Base-by-base conservation (phyloP, 2,329 filamentous ascomycete genomes). In the Colletotrichum musae region DNA sequence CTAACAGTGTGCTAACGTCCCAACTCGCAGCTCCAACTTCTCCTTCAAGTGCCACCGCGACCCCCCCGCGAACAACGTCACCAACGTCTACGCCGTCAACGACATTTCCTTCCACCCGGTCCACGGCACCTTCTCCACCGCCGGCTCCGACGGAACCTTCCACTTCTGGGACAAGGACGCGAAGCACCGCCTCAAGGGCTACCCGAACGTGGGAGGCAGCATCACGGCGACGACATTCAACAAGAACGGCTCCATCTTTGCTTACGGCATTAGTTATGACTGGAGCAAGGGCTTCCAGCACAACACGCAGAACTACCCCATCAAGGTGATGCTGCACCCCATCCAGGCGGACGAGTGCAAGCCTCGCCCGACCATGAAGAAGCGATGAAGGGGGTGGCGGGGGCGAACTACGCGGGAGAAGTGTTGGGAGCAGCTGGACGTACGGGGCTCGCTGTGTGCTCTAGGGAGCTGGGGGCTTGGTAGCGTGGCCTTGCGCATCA, bases 41-140 rank as follows among this genome's bases (percentile, higher is more conserved):
- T 97, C 94, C 50, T 99, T 99, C 90, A 98, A 98, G 83, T 99
- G 96, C 82, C 96, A 99, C 81, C 94, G 96, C 68, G 94, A 97
- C 75, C 89, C 90, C 5, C 89, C 93, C 1, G 83, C 90, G 66
- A 89, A 89, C 76, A 95, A 94, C 81, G 85, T 92, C 72, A 94
- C 93, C 75, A 96, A 95, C 77, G 96, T 98, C 75, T 96, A 95
- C 85, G 92, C 94, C 1, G 94, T 99, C 78, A 99, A 99, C 83
- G 92, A 94, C 74, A 99, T 99, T 80, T 97, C 94, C 26, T 98
- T 98, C 90, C 96, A 99, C 83, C 96, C 96, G 1, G 87, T 93
- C 13, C 95, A 98, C 81, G 96, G 96, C 77, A 99, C 96, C n/a
- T 99, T 99, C 85, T 97, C 93, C 83, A 99, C 96, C 3, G 94